Base-by-base conservation (phyloP, 192 early-diverging fungal genomes). In the Coemansia erecta region DNA sequence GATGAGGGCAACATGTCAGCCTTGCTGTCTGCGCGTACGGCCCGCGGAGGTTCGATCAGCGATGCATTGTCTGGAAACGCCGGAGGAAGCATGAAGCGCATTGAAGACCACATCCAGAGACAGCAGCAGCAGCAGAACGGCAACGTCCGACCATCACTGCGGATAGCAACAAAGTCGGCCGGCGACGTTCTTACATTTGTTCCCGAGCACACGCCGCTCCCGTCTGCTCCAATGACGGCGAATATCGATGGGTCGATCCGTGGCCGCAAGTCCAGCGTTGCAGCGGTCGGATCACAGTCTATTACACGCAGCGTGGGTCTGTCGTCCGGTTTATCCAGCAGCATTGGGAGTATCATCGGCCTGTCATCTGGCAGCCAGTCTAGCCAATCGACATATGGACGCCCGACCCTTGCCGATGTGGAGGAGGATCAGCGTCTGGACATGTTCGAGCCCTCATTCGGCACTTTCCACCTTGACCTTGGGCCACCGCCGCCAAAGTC, bases 361-460 rank as follows among this genome's bases (percentile, higher is more conserved):
- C 18, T 49, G 0, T 50, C 44, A 9, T 14, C 37, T 14, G 26
- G 26, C 18, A 24, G 40, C 17, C 19, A 19, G 22, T 21, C 54
- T 26, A 45, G 17, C 6, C 58, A 66, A 47, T 51, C 52, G 8
- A 18, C 62, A 2, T 72, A 68, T 22, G 69, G 62, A 0, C 69
- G 70, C 2, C 69, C 75, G 31, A 79, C 76, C 8, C 60, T 79
- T 48, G 46, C 52, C 17, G 76, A 79, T 37, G 64, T 79, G 22
- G 76, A 79, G 47, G 76, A 79, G 52, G 75, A 79, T 42, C 76
- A 79, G 61, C 66, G 76, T 19, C 45, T 64, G 21, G 76, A 79
- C 41, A 69, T 79, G 76, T 69, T 72, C 63, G 76, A 79, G n/a
- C 70, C 70, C 14, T 64, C 70, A 9, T 79, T 79, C 63, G 76